Conservation (phyloP, 192 early-diverging fungal genomes). For the Borealophlyctis nickersoniae region DNA sequence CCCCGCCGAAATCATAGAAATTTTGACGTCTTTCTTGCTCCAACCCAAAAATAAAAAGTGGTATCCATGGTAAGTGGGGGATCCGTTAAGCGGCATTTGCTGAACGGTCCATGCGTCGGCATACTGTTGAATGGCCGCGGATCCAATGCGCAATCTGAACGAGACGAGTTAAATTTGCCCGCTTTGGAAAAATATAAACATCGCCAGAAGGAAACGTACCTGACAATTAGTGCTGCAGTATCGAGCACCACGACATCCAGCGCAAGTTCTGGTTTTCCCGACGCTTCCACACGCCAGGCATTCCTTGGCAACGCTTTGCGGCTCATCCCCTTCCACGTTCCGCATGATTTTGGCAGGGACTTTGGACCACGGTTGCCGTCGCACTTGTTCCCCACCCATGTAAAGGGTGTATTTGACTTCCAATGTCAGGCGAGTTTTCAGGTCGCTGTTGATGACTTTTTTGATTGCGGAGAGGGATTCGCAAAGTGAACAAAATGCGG, state of each 20-base stretch:
- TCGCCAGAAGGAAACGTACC: constrained; percentile 12
- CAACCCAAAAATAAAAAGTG: too few species aligned
- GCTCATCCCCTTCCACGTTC: constrained; percentile 25
- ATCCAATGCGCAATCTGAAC: constrained; percentile 39
- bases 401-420: constrained; percentile 36
- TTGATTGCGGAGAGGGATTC: too few species aligned
- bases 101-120: background rate
- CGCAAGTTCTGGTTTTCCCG: constrained; percentile 28
- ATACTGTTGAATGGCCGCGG: constrained; percentile 27
- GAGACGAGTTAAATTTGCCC: background rate
- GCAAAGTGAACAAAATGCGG: background rate
- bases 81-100: background rate
- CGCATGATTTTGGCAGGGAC: constrained; percentile 13
- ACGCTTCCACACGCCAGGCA: constrained; percentile 30
- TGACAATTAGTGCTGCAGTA: constrained; percentile 45
- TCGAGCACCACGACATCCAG: constrained; percentile 20
- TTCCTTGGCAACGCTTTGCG: constrained; percentile 17
- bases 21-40: too few species aligned
- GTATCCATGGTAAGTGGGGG: too few species aligned
- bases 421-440: constrained; percentile 24
- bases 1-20: too few species aligned
- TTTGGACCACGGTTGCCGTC: constrained; percentile 26
- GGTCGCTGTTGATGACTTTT: constrained; percentile 28
- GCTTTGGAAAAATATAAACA: background rate
- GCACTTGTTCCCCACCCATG: constrained; percentile 24